A percentile compares a stretch with the other conserved stretches of the same genome.
These are phyloP conservation scores for Carpinus fangiana DNA, from an alignment of 306 rosid genomes.

Conservation along the genomic window DNA sequence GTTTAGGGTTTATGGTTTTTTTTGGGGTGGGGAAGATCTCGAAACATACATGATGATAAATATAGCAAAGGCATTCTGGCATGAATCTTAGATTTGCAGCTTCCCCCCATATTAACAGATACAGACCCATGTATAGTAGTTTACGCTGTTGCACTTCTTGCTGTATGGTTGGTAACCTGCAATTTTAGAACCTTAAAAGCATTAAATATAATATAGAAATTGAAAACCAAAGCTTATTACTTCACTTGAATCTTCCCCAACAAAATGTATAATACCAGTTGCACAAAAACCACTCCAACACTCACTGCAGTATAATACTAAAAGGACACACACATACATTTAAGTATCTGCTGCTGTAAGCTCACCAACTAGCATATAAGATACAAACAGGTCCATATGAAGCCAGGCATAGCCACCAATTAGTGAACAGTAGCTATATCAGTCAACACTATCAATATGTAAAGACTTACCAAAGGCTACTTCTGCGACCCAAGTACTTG, in stretches of 20 bases:
- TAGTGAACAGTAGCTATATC: conserved; percentile 10
- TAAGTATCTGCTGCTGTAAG: neutral
- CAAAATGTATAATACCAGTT: neutral
- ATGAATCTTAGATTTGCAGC: conserved; percentile 98
- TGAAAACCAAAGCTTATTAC: neutral
- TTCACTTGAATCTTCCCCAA: neutral
- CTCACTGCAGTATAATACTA: neutral
- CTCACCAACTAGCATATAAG: neutral
- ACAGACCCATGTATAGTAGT: conserved; percentile 90
- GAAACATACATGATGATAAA: conserved; percentile 87
- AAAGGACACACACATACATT: neutral
- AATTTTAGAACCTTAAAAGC: conserved; percentile 20
- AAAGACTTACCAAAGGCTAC: conserved; percentile 89
- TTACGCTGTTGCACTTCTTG: conserved; percentile 99
- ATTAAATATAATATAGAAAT: neutral
- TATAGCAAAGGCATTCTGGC: conserved; percentile 99
- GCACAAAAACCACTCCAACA: neutral
- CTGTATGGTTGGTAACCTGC: conserved; percentile 97
- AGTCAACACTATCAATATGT: conserved; percentile 18
- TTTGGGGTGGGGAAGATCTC: too few relatives aligned
- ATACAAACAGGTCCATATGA: neutral
- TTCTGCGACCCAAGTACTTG: conserved; percentile 96
- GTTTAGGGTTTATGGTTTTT: too few relatives aligned
- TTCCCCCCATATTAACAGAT: conserved; percentile 99
- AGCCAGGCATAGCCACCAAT: neutral